Percentiles rank a stretch among this genome's conserved stretches.
These are phyloP conservation scores for Saccharomycopsis hybrid DNA, from an alignment of 1,139 yeast species.

Conservation along the genomic window DNA sequence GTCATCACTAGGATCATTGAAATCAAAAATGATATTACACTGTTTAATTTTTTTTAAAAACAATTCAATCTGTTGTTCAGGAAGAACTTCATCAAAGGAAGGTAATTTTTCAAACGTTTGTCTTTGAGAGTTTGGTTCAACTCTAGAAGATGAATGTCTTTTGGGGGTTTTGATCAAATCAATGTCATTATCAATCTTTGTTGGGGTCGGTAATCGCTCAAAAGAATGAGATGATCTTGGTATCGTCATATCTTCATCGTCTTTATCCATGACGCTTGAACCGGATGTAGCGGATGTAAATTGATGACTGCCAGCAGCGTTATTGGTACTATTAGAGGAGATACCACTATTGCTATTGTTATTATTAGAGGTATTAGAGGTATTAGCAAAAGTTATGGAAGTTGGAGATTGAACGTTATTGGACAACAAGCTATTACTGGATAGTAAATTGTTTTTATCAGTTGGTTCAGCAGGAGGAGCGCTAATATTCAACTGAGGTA, in stretches of 20 bases:
- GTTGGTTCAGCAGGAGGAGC: neutral
- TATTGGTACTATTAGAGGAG: neutral
- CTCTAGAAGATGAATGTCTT: constrained; percentile 89
- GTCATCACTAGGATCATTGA: constrained; percentile 87
- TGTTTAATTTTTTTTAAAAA: constrained; percentile 88
- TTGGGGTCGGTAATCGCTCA: constrained; percentile 38
- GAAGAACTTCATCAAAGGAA: constrained; percentile 81
- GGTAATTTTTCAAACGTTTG: constrained; percentile 80
- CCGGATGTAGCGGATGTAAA: no score
- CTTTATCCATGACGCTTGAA: neutral
- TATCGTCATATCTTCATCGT: constrained; percentile 25
- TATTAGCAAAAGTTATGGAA: neutral
- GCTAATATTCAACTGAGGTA: constrained; percentile 9
- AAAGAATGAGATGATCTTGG: constrained; percentile 41
- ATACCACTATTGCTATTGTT: neutral
- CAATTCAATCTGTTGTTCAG: constrained; percentile 75
- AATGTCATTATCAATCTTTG: constrained; percentile 42
- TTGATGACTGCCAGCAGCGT: neutral
- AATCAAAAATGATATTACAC: constrained; percentile 91
- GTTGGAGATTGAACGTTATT: constrained; percentile 2
- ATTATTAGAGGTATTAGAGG: neutral
- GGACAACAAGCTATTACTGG: constrained; percentile 12
- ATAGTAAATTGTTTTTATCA: constrained; percentile 6
- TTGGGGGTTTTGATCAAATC: constrained; percentile 72
- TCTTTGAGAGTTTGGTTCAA: constrained; percentile 70